These are phyloP conservation scores for Cyberlindnera americana DNA, from an alignment of 805 yeast genomes.

Conservation along the genomic window DNA sequence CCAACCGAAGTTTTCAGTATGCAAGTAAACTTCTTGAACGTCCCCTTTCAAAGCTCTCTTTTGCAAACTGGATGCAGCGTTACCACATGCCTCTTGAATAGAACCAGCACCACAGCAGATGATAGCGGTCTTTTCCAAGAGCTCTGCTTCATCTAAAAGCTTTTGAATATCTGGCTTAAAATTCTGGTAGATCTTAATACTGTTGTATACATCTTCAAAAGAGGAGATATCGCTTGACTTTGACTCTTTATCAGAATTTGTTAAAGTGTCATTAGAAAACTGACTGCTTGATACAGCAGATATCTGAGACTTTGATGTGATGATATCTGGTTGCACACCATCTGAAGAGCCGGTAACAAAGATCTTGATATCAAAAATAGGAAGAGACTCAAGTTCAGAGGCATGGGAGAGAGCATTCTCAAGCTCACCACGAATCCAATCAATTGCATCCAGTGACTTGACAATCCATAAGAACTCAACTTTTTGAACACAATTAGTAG, in stretches of 20 bases:
- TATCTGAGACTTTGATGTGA: neutral
- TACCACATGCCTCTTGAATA: constrained; percentile 37
- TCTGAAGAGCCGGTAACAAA: constrained; percentile 30
- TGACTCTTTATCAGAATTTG: too few relatives aligned
- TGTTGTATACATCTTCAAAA: neutral
- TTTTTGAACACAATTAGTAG: constrained; percentile 22
- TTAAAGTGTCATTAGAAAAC: too few relatives aligned
- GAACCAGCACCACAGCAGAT: constrained; percentile 45
- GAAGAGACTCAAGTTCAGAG: neutral
- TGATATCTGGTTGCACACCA: constrained; percentile 1
- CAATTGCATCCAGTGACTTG: constrained; percentile 30
- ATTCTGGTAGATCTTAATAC: constrained; percentile 9
- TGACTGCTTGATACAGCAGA: neutral
- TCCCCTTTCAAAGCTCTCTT: constrained; percentile 25
- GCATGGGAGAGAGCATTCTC: neutral
- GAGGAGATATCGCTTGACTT: neutral
- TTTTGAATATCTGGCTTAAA: constrained; percentile 17
- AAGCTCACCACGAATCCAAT: constrained; percentile 41
- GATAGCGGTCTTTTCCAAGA: constrained; percentile 34
- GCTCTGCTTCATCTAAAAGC: constrained; percentile 3
- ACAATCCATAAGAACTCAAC: constrained; percentile 47
- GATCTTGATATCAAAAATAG: constrained; percentile 22
- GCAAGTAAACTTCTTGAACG: constrained; percentile 45
- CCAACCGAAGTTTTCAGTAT: constrained; percentile 51
- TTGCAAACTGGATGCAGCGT: constrained; percentile 40